Conservation (phyloP, 2,329 filamentous ascomycete species). For the Canariomyces notabilis region DNA sequence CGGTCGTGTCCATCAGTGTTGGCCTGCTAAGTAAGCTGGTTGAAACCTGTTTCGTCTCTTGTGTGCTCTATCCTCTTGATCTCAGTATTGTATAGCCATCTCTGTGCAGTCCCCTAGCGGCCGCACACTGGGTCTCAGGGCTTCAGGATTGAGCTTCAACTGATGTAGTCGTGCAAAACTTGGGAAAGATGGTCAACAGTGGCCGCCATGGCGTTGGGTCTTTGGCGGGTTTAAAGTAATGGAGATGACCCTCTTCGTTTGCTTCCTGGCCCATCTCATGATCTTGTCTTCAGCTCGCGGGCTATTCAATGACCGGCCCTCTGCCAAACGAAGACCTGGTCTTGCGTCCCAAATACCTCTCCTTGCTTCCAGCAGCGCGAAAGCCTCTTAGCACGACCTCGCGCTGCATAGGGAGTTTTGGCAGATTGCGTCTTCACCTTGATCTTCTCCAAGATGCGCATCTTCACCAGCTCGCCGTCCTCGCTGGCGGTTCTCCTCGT, state of each 20-base stretch:
- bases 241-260: conserved; percentile 2
- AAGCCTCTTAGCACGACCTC: not conserved
- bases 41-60: conserved; percentile 7
- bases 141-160: conserved; percentile 7
- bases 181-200: not conserved
- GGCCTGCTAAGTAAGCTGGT: conserved; percentile 5
- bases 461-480: conserved; percentile 1
- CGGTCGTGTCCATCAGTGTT: conserved; percentile 2
- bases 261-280: not conserved
- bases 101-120: not conserved
- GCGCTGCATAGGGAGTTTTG: not conserved
- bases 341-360: not conserved
- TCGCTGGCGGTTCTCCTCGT: conserved; percentile 8
- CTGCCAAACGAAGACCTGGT: not conserved
- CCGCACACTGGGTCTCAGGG: conserved; percentile 6
- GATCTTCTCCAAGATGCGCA: conserved; percentile 1
- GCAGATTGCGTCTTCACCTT: not conserved
- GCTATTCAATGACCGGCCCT: not conserved
- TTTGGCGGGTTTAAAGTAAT: conserved; percentile 11
- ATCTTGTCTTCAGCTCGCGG: not conserved
- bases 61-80: not conserved
- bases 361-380: conserved; percentile 3
- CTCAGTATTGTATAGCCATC: not conserved
- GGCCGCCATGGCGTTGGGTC: not conserved
- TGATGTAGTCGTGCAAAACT: not conserved